Evolutionary conservation across 2,329 filamentous ascomycete genomes (phyloP).

Genomic region (Aspergillus aculeatinus): DNA sequence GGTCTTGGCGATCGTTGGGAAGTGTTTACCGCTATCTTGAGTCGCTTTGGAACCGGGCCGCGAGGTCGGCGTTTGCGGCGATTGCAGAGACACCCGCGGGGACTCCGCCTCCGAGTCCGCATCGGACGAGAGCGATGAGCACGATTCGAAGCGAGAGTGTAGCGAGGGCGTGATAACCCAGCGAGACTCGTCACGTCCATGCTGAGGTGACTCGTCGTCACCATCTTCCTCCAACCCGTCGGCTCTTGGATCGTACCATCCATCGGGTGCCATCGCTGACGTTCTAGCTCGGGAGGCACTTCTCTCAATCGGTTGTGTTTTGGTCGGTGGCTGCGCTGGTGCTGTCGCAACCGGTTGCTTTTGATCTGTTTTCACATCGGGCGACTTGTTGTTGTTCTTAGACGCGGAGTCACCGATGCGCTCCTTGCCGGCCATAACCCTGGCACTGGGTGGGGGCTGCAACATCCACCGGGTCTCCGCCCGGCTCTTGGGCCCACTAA

Average conservation of each 20-base stretch:
- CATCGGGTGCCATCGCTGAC: slow-evolving; percentile 4
- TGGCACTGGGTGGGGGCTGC: slow-evolving; percentile 84
- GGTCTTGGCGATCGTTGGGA: slow-evolving; percentile 32
- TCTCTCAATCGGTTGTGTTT: slow-evolving; percentile 7
- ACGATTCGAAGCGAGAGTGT: slow-evolving; percentile 34
- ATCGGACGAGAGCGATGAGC: slow-evolving; percentile 29
- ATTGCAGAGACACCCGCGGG: slow-evolving; percentile 29
- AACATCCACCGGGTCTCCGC: slow-evolving; percentile 86
- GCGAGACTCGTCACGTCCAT: slow-evolving; percentile 22
- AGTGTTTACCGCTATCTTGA: slow-evolving; percentile 30
- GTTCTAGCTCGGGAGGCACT: neutral
- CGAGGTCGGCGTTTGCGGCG: slow-evolving; percentile 37
- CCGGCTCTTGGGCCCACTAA: slow-evolving; percentile 68
- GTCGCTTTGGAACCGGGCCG: slow-evolving; percentile 39
- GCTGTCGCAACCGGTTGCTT: slow-evolving; percentile 5
- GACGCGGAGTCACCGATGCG: slow-evolving; percentile 25
- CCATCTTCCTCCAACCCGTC: neutral
- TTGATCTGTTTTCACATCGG: slow-evolving; percentile 10
- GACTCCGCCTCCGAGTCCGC: slow-evolving; percentile 30
- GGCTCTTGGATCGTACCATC: slow-evolving; percentile 5
- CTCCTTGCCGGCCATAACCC: slow-evolving; percentile 85
- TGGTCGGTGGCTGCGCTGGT: slow-evolving; percentile 16
- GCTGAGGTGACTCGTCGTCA: slow-evolving; percentile 13
- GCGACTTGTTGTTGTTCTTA: slow-evolving; percentile 15
- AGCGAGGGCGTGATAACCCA: slow-evolving; percentile 22